phyloP scores from a whole-genome alignment of 768 basidiomycete species.

The Paxillus ammoniavirescens region DNA sequence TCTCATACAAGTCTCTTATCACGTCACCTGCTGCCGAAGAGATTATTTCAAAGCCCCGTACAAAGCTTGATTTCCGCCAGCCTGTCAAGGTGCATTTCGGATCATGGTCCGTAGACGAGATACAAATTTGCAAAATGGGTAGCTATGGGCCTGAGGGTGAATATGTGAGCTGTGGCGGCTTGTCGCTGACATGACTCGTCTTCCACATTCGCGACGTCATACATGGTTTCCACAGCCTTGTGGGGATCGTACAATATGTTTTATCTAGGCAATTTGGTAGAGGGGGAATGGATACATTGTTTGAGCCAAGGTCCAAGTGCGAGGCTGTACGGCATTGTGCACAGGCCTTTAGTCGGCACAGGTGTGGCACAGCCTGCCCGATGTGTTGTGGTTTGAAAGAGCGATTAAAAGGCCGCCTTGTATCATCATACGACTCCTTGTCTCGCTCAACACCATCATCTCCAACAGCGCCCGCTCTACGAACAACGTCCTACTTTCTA shows the following conservation, averaged over 20 bases:
- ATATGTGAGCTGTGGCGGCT: slow-evolving; percentile 48
- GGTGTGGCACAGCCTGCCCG: slow-evolving; percentile 28
- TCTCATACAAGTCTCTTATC: slow-evolving; percentile 40
- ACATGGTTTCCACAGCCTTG: neutral
- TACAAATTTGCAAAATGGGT: slow-evolving; percentile 73
- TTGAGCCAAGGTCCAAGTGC: neutral
- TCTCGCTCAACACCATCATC: slow-evolving; percentile 39
- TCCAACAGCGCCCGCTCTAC: slow-evolving; percentile 35
- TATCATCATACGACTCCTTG: slow-evolving; percentile 38
- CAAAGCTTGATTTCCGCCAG: slow-evolving; percentile 6
- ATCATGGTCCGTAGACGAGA: slow-evolving; percentile 47
- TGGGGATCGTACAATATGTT: neutral
- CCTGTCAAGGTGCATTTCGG: slow-evolving; percentile 48
- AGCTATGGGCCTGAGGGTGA: slow-evolving; percentile 61
- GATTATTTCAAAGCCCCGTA: slow-evolving; percentile 1
- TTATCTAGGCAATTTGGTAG: too few relatives aligned
- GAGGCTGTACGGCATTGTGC: slow-evolving; percentile 19
- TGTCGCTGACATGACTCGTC: slow-evolving; percentile 4
- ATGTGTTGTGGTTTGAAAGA: slow-evolving; percentile 27
- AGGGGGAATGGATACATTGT: too few relatives aligned
- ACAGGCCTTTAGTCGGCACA: slow-evolving; percentile 25
- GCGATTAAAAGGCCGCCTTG: slow-evolving; percentile 34
- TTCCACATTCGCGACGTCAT: neutral
- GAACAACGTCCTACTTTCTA: slow-evolving; percentile 32
- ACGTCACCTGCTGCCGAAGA: slow-evolving; percentile 22